Base-by-base conservation (phyloP, 495 filamentous ascomycete genomes). In the Cercophora scortea region DNA sequence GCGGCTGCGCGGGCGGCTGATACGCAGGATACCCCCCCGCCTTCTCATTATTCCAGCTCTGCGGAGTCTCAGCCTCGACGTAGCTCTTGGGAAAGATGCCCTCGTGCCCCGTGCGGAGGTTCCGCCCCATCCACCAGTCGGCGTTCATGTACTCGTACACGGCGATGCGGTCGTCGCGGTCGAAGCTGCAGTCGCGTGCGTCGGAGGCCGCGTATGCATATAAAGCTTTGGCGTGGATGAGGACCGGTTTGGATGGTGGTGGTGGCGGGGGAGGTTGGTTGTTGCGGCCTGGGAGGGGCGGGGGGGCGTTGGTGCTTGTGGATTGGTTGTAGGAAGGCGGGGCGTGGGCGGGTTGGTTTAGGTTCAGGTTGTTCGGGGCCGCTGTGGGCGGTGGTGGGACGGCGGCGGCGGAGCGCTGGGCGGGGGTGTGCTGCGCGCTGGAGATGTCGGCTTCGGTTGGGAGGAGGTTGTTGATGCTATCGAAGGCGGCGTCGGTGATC, bases 71-170 rank as follows among this genome's bases (percentile, higher is more conserved):
- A 11, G 61, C 51, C 48, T 73, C 79, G n/a, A 98, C 92, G 56
- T 96, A 96, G 62, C 75, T 85, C 43, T 82, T 77, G 17, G 93
- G 92, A 77, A 98, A 96, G 59, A 96, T 90, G 50, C 93, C 93
- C 68, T 92, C 87, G 56, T 79, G 66, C 34, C 84, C 86, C 13
- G 88, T 95, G 11, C 88, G 83, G 57, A 81, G 71, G 65, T 93
- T 90, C 25, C 80, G 81, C 49, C 93, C 93, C 71, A 87, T 83
- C 90, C 90, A 95, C 94, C 93, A 98, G 61, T 98, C 93, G 16
- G 81, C 82, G 59, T 96, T 97, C 82, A 94, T 89, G 70, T 96
- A 89, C 65, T 95, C 88, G 45, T 80, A 74, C 25, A 98, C 85
- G 45, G 81, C 77, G 57, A 98, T 74, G 18, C 78, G 76, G 69